phyloP scores from a whole-genome alignment of 1,284 basidiomycete genomes.

The Irpex sp. region DNA sequence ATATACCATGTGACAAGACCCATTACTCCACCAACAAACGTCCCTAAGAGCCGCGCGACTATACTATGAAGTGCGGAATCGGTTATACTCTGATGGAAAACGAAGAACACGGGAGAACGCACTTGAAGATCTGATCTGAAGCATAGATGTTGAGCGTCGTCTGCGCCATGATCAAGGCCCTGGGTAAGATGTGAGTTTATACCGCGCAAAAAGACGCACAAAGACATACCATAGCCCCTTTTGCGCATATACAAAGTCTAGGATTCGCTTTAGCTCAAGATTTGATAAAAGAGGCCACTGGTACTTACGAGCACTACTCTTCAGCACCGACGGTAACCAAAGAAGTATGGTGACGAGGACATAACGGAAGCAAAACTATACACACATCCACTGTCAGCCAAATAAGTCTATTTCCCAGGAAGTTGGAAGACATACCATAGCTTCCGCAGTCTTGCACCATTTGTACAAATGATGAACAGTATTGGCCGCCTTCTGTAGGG shows the following conservation, averaged over 20 bases:
- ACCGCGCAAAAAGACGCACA: not conserved
- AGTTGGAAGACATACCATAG: conserved; percentile 30
- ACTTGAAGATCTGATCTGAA: conserved; percentile 59
- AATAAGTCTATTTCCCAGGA: not conserved
- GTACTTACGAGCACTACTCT: conserved; percentile 39
- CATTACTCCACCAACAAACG: conserved; percentile 31
- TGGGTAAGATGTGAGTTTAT: conserved; percentile 9
- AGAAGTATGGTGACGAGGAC: conserved; percentile 49
- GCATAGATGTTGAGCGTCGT: conserved; percentile 59
- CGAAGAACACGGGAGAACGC: conserved; percentile 21
- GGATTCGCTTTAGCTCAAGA: not conserved
- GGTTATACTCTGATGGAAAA: not conserved
- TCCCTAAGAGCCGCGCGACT: conserved; percentile 44
- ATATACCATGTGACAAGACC: conserved; percentile 61
- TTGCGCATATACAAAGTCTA: conserved; percentile 41
- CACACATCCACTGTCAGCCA: not conserved
- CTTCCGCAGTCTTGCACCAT: conserved; percentile 43
- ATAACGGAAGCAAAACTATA: conserved; percentile 56
- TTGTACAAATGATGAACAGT: conserved; percentile 32
- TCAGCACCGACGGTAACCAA: conserved; percentile 52
- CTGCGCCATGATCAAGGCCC: conserved; percentile 70
- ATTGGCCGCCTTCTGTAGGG: conserved; percentile 35
- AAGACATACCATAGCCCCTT: conserved; percentile 39
- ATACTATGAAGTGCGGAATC: conserved; percentile 29
- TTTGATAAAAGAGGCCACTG: no score